Percentiles rank a stretch among this genome's conserved stretches.
Evolutionary conservation across 331 rosid species (phyloP).

Genomic region (Ulmus americana): DNA sequence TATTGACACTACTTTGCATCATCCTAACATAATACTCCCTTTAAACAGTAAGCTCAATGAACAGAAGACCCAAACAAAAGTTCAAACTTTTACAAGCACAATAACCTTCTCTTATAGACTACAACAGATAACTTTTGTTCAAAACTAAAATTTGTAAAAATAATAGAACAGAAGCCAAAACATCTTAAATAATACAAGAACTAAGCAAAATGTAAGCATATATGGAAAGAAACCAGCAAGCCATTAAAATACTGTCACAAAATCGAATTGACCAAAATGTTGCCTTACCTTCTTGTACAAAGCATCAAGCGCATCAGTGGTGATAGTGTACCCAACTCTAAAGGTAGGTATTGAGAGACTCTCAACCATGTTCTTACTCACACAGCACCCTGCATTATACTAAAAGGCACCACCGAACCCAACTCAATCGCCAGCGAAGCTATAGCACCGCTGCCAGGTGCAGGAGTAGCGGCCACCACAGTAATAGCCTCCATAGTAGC

Average conservation of each 20-base stretch:
- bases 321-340: conserved; percentile 87
- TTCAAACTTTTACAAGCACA: not conserved
- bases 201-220: not conserved
- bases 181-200: not conserved
- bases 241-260: not conserved
- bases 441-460: not conserved
- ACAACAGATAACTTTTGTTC: no score
- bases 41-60: not conserved
- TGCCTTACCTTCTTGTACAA: conserved; percentile 77
- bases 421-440: conserved; percentile 42
- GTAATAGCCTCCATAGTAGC: conserved; percentile 22
- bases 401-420: conserved; percentile 84
- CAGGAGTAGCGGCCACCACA: not conserved
- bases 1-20: not conserved
- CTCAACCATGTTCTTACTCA: conserved; percentile 83
- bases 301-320: conserved; percentile 80
- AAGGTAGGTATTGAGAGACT: conserved; percentile 78
- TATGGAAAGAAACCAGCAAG: not conserved
- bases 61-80: not conserved
- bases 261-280: not conserved
- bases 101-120: not conserved
- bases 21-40: not conserved
- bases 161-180: not conserved
- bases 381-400: conserved; percentile 93
- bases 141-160: not conserved